A percentile compares a stretch with the other conserved stretches of the same genome.
These are phyloP conservation scores for Discostella stelligeroides DNA, from an alignment of 108 stramenopile genomes.

Conservation along the genomic window DNA sequence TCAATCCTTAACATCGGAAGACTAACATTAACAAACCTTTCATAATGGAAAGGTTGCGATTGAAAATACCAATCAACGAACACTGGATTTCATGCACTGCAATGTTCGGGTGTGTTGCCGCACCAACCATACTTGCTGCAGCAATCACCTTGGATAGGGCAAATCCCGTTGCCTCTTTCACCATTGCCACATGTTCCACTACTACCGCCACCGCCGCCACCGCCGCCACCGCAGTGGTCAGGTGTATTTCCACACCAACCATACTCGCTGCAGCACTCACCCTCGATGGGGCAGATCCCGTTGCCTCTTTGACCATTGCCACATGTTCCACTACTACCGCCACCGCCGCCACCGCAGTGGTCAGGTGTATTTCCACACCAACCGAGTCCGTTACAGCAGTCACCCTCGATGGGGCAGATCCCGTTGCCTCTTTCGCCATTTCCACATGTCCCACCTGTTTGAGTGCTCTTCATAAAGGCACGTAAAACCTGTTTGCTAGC, in stretches of 20 bases:
- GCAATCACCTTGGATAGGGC: conserved; percentile 24
- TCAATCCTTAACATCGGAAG: too few species aligned
- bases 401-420: conserved; percentile 18
- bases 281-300: conserved; percentile 18
- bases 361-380: conserved; percentile 35
- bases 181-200: conserved; percentile 28
- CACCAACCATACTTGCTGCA: conserved; percentile 42
- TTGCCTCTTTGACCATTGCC: conserved; percentile 24
- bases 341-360: too few species aligned
- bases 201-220: too few species aligned
- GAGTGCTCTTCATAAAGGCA: conserved; percentile 6
- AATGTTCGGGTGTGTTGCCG: conserved; percentile 27
- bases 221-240: conserved; percentile 35
- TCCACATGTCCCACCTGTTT: background rate
- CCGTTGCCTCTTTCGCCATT: too few species aligned
- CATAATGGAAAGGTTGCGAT: too few species aligned
- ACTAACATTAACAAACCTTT: too few species aligned
- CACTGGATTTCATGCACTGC: too few species aligned
- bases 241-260: conserved; percentile 38
- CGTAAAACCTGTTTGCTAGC: conserved; percentile 20
- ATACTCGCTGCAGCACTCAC: conserved; percentile 35
- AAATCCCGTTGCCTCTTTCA: conserved; percentile 23
- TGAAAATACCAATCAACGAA: too few species aligned
- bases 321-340: conserved; percentile 27
- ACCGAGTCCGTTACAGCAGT: conserved; percentile 34